A percentile compares a stretch with the other conserved stretches of the same genome.
Evolutionary conservation across 164 flowering plant genomes (phyloP).

Genomic region (Vitis rupestris): DNA sequence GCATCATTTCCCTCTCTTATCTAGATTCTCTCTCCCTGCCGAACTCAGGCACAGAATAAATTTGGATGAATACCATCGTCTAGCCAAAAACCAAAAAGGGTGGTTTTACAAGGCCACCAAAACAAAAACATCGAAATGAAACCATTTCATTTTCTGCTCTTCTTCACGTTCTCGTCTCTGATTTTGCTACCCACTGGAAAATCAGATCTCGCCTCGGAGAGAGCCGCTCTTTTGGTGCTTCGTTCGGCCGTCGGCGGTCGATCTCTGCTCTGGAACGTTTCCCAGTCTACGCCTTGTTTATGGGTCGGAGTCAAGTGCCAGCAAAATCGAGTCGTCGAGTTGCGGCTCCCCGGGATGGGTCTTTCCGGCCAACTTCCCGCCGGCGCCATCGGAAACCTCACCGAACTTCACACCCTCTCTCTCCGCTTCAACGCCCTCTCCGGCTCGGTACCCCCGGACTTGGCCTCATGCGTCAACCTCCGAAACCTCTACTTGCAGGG

Average conservation of each 20-base stretch:
- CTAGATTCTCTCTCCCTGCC: too few relatives aligned
- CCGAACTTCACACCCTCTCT: conserved; percentile 41
- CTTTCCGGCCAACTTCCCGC: conserved; percentile 45
- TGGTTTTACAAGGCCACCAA: too few relatives aligned
- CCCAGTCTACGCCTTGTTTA: conserved; percentile 29
- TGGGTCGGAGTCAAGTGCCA: conserved; percentile 53
- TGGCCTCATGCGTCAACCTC: conserved; percentile 24
- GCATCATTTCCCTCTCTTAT: too few relatives aligned
- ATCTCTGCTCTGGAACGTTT: conserved; percentile 36
- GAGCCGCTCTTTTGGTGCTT: conserved; percentile 35
- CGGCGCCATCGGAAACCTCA: conserved; percentile 37
- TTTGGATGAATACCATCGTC: too few relatives aligned
- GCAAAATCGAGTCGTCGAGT: conserved; percentile 28
- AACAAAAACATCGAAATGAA: too few relatives aligned
- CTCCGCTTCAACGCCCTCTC: conserved; percentile 51
- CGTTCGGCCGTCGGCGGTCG: conserved; percentile 36
- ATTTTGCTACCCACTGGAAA: conserved; percentile 1
- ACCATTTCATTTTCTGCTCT: too few relatives aligned
- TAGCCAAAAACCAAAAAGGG: too few relatives aligned
- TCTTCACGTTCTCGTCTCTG: too few relatives aligned
- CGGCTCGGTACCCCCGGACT: conserved; percentile 46
- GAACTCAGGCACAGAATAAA: too few relatives aligned
- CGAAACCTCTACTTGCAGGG: conserved; percentile 53
- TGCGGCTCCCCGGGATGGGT: conserved; percentile 49
- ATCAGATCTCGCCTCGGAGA: conserved; percentile 45